Evolutionary conservation across 805 yeast species (phyloP), one percentile per base, ranked within the genome.

Genomic region (Zygosaccharomyces bailii): DNA sequence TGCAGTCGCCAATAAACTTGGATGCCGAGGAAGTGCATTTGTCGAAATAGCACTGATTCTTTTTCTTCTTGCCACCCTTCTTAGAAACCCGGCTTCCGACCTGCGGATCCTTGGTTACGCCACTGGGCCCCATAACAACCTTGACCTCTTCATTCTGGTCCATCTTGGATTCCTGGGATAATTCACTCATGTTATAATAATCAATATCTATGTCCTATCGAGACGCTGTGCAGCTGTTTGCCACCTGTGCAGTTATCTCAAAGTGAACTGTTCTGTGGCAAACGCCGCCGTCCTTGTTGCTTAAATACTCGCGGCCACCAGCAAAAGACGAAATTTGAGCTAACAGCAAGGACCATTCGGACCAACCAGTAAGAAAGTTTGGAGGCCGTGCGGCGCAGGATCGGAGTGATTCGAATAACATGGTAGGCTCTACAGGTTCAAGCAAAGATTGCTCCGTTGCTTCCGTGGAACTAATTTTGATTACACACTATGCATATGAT

Each of bases 1-100:
- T 76, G 65, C 96, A 88, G 62, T 83, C 89, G 38, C 96, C 96
- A 34, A 86, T 77, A 39, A 77, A 75, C 18, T 79, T 70, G 40
- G 75, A 65, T 0, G 90, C 86, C 9, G 78, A 69, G n/a, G 83
- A 73, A 16, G 75, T 70, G 67, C 96, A 88, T 21, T 69, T 58
- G 24, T 65, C 66, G 63, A 79, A 79, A 17, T 81, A 68, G 63
- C 80, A 76, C 18, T 72, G 62, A 52, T 71, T 70, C 61, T 71
- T 67, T 62, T 66, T 69, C 50, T 59, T 60, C 46, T 54, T 51
- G 31, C 52, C 52, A 30, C 53, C 44, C 20, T 51, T 55, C 41
- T 52, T 56, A n/a, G 54, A 40, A 39, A 56, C 56, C 50, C 57
- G 41, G 23, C 48, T 45, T 39, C 40, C 40, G 13, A 33, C 19